These are phyloP conservation scores for Intubia oerlemansii DNA, from an alignment of 2,329 filamentous ascomycete species.

Conservation along the genomic window DNA sequence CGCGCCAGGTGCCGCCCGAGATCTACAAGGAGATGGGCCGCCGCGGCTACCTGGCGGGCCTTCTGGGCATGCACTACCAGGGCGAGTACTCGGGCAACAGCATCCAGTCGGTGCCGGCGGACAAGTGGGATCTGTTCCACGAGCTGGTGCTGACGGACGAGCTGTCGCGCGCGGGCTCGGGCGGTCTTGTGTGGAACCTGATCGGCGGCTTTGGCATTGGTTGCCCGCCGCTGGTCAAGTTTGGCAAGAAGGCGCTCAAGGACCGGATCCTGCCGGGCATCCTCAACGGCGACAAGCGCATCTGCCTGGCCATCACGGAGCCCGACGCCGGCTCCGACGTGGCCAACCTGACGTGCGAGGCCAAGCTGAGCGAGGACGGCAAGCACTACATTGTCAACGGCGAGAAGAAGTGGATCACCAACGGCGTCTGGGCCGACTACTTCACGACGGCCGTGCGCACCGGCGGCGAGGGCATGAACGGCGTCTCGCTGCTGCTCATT, in stretches of 20 bases:
- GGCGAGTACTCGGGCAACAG: constrained; percentile 48
- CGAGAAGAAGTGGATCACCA: constrained; percentile 99
- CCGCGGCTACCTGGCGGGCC: constrained; percentile 77
- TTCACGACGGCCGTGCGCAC: constrained; percentile 95
- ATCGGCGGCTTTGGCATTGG: constrained; percentile 95
- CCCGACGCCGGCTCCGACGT: constrained; percentile 90
- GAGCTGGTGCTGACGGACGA: constrained; percentile 93
- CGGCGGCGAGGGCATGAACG: constrained; percentile 75
- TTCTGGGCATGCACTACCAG: constrained; percentile 70
- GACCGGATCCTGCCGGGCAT: constrained; percentile 80
- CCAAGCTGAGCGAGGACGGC: constrained; percentile 81
- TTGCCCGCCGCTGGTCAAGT: constrained; percentile 77
- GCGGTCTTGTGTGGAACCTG: constrained; percentile 91
- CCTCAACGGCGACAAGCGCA: constrained; percentile 80
- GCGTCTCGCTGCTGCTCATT: constrained; percentile 75
- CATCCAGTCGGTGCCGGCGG: constrained; percentile 57
- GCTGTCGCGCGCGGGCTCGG: constrained; percentile 69
- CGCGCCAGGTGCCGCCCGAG: constrained; percentile 64
- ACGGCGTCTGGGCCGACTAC: constrained; percentile 91
- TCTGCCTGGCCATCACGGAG: constrained; percentile 94
- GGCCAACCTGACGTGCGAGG: constrained; percentile 86
- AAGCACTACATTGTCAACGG: constrained; percentile 99
- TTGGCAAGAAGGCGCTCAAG: constrained; percentile 66
- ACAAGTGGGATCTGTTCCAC: constrained; percentile 97
- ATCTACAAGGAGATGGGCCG: constrained; percentile 95